phyloP scores from a whole-genome alignment of 495 filamentous ascomycete species.

The Chaetomidium leptoderma region DNA sequence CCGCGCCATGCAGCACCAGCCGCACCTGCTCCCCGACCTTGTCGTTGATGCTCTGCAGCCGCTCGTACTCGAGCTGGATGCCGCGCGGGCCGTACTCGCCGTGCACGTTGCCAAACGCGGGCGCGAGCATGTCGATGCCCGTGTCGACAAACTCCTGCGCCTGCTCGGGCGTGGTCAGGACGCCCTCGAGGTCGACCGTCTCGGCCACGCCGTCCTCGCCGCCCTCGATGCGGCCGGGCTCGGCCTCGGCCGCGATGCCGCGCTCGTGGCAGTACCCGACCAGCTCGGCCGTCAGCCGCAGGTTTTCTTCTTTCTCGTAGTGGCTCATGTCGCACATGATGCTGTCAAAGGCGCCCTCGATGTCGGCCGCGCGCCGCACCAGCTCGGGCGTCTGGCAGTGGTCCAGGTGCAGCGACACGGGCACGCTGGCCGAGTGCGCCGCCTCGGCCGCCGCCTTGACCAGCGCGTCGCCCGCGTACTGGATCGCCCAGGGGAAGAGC shows the following conservation, averaged over 20 bases:
- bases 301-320: constrained; percentile 78
- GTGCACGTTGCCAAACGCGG: constrained; percentile 83
- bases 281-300: constrained; percentile 65
- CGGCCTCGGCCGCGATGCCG: constrained; percentile 74
- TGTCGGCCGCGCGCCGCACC: constrained; percentile 61
- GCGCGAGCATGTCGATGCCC: constrained; percentile 79
- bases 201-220: constrained; percentile 80
- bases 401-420: constrained; percentile 71
- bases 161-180: constrained; percentile 75
- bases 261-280: constrained; percentile 66
- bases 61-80: constrained; percentile 68
- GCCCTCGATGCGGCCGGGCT: constrained; percentile 78
- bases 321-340: constrained; percentile 85
- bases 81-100: constrained; percentile 74
- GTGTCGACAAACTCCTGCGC: constrained; percentile 71
- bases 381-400: constrained; percentile 72
- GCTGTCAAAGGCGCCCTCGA: constrained; percentile 63
- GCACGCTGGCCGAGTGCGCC: constrained; percentile 62
- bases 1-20: constrained; percentile 74
- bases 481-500: constrained; percentile 83
- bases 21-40: constrained; percentile 58
- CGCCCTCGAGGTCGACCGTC: constrained; percentile 66
- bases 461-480: constrained; percentile 57
- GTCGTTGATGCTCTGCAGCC: constrained; percentile 59
- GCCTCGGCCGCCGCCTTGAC: constrained; percentile 39